Evolutionary conservation across 78 protist genomes (phyloP).

Genomic region (Salpingoeca rosetta): DNA sequence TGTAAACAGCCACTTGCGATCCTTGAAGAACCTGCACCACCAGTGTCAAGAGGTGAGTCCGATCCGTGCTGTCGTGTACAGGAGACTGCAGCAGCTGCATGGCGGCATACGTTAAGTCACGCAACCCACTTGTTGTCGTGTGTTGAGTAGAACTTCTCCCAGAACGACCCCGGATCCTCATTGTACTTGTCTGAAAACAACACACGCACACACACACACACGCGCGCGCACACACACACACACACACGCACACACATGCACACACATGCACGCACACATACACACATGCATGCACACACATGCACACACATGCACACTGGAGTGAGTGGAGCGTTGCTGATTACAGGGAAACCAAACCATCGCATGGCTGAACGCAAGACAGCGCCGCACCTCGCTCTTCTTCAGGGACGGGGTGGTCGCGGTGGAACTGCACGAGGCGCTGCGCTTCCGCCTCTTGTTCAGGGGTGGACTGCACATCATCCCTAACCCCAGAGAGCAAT

Average conservation of each 20-base stretch:
- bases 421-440: background rate
- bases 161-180: slow-evolving; percentile 10
- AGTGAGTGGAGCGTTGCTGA: no score
- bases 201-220: background rate
- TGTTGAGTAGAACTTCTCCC: slow-evolving; percentile 35
- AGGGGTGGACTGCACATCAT: slow-evolving; percentile 4
- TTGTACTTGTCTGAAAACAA: slow-evolving; percentile 6
- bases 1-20: slow-evolving; percentile 33
- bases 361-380: background rate
- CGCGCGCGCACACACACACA: background rate
- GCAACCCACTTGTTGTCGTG: no score
- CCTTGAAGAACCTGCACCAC: slow-evolving; percentile 49
- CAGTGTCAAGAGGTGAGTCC: no score
- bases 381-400: background rate
- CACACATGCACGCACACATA: background rate
- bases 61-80: no score
- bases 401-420: background rate
- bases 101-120: no score
- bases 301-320: background rate
- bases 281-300: background rate
- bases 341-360: no score
- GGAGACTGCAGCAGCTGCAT: no score
- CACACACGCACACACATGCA: background rate
- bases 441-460: slow-evolving; percentile 5
- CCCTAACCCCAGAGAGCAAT: background rate